Evolutionary conservation across 73 alveolate genomes (phyloP).

Genomic region (Paramecium caudatum): DNA sequence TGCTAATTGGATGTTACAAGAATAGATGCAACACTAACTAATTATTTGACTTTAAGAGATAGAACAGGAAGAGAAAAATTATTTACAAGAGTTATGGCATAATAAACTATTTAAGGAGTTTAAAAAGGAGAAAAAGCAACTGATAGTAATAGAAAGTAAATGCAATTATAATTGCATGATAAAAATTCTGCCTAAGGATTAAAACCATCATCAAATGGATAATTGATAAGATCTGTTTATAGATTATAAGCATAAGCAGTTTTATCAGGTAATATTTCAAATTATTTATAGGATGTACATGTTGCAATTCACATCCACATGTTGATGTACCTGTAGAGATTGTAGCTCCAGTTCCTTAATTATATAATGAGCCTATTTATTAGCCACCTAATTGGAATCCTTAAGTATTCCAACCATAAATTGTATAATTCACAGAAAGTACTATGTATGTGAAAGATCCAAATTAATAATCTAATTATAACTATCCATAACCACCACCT

Average conservation of each 20-base stretch:
- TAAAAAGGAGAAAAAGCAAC: constrained; percentile 40
- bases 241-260: constrained; percentile 47
- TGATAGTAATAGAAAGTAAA: constrained; percentile 47
- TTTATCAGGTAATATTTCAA: constrained; percentile 28
- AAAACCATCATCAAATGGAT: constrained; percentile 74
- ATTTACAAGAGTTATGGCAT: constrained; percentile 14
- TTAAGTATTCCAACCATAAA: constrained; percentile 67
- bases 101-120: constrained; percentile 65
- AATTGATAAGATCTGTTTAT: constrained; percentile 62
- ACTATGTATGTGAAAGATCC: neutral
- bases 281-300: constrained; percentile 65
- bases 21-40: constrained; percentile 32
- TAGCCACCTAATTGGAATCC: constrained; percentile 76
- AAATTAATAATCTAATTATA: neutral
- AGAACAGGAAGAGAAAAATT: constrained; percentile 58
- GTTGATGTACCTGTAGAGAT: constrained; percentile 70
- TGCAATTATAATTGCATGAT: constrained; percentile 28
- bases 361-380: neutral
- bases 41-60: constrained; percentile 61
- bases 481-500: constrained; percentile 50
- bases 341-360: constrained; percentile 72
- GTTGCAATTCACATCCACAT: constrained; percentile 65
- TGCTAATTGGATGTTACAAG: constrained; percentile 60
- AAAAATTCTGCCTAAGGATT: neutral
- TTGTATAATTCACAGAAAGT: constrained; percentile 30